Base-by-base conservation (phyloP, 139 green algal species). In the Auxenochlorella pyrenoidosa region DNA sequence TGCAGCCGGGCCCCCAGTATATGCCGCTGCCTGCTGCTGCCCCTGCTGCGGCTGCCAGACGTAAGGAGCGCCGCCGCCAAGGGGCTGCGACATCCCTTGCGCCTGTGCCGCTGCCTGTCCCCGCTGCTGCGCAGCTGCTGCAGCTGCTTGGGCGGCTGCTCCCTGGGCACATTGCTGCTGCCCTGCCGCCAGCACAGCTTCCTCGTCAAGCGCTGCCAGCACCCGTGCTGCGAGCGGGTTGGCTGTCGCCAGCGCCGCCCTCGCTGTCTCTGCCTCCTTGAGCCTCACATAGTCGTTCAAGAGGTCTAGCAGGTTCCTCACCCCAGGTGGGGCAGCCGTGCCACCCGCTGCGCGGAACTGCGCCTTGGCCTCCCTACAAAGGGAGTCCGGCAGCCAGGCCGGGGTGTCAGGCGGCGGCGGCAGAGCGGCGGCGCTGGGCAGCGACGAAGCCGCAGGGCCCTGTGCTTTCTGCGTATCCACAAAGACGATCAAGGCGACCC, bases 241-340 rank as follows among this genome's bases (percentile, higher is more conserved):
- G 28, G 28, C 28, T 40, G 59, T 63, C 2, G 80, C 80, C 80
- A 85, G 63, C 63, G 80, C 80, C 40, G 32, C 36, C 28, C 80
- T 60, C 63, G 60, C 60, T 32, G 38, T 1, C 32, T 85, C 80
- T 32, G 30, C 2, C 63, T 85, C 80, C 63, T 85, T 85, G 10
- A 85, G 63, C 19, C 63, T 32, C 30, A 85, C 80, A n/a, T 85
- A 85, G 16, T 85, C 80, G 19, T 85, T 75, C 38, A 85, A 21
- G 1, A 85, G 63, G 28, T 85, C 60, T 21, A 76, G 34, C 28
- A 85, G 63, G 40, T 41, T 60, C 28, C 63, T 41, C 40, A 85
- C 80, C 1, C 80, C 80, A 2, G 80, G 59, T 2, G 80, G 63
- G 38, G 63, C 26, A 18, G 63, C 80, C 0, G 63, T 51, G 36